Percentiles rank a stretch among this genome's conserved stretches.
Conservation (phyloP, 441 rosid genomes). For the Mallotus japonicus region DNA sequence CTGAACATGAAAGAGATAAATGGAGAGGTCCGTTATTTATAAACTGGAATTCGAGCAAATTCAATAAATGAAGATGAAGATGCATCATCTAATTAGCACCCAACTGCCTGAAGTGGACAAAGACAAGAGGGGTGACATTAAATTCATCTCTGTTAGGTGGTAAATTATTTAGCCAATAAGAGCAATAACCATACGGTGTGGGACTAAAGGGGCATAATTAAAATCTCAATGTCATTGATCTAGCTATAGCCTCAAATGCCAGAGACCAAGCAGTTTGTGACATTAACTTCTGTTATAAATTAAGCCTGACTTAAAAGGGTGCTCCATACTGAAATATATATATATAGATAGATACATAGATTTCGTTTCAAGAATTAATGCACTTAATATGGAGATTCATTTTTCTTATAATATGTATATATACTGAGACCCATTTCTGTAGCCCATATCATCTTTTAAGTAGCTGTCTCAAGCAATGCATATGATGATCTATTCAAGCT, state of each 20-base stretch:
- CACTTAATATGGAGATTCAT: no score
- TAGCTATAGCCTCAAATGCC: not conserved
- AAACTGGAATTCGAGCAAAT: not conserved
- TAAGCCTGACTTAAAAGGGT: not conserved
- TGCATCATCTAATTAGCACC: not conserved
- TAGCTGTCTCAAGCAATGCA: no score
- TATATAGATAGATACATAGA: no score
- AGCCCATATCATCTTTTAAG: no score
- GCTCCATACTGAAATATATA: not conserved
- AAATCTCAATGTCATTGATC: no score
- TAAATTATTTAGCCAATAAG: not conserved
- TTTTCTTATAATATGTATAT: no score
- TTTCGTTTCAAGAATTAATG: not conserved
- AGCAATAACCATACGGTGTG: not conserved
- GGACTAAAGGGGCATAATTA: not conserved
- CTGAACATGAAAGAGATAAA: no score
- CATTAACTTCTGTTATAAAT: not conserved
- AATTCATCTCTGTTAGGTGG: not conserved
- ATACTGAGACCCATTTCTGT: not conserved
- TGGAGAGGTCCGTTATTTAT: not conserved
- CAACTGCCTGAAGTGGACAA: not conserved
- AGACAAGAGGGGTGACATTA: not conserved
- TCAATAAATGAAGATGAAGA: conserved; percentile 3
- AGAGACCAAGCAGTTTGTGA: not conserved
- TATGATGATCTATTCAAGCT: no score